phyloP scores from a whole-genome alignment of 176 grass and related monocot genomes.

The Hordeum marinum region DNA sequence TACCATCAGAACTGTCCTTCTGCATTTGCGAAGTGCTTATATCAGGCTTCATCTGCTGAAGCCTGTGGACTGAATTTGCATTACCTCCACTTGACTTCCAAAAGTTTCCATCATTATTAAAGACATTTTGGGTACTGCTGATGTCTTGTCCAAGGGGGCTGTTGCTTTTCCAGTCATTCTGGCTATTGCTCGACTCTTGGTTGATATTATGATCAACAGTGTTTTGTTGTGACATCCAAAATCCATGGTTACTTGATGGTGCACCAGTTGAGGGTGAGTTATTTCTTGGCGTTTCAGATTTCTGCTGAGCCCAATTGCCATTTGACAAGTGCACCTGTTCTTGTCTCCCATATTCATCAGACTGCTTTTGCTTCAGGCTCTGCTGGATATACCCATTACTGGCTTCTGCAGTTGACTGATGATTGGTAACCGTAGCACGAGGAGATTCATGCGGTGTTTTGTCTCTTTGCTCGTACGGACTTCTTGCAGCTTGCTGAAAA shows the following conservation, averaged over 20 bases:
- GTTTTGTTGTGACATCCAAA: slow-evolving; percentile 74
- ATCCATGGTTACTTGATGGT: slow-evolving; percentile 43
- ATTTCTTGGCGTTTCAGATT: slow-evolving; percentile 49
- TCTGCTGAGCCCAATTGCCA: slow-evolving; percentile 49
- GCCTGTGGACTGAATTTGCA: slow-evolving; percentile 37
- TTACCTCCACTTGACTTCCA: slow-evolving; percentile 47
- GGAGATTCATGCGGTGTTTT: slow-evolving; percentile 33
- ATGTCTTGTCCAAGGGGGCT: slow-evolving; percentile 40
- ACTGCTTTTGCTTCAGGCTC: slow-evolving; percentile 55
- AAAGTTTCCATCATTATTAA: slow-evolving; percentile 39
- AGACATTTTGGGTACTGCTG: slow-evolving; percentile 39
- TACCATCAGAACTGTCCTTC: slow-evolving; percentile 41
- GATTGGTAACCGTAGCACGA: slow-evolving; percentile 30
- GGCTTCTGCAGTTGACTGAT: slow-evolving; percentile 40
- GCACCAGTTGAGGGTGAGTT: slow-evolving; percentile 30
- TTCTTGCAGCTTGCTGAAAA: slow-evolving; percentile 56
- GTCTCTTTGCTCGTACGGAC: slow-evolving; percentile 43
- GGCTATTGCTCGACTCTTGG: slow-evolving; percentile 53
- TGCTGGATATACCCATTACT: slow-evolving; percentile 48
- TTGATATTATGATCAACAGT: slow-evolving; percentile 38
- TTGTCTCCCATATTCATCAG: slow-evolving; percentile 47
- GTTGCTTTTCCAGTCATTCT: slow-evolving; percentile 69
- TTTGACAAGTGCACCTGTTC: slow-evolving; percentile 50
- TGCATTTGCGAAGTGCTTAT: slow-evolving; percentile 22
- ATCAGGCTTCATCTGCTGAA: slow-evolving; percentile 53